phyloP scores from a whole-genome alignment of 495 filamentous ascomycete species.

The Xylaria cubensis region DNA sequence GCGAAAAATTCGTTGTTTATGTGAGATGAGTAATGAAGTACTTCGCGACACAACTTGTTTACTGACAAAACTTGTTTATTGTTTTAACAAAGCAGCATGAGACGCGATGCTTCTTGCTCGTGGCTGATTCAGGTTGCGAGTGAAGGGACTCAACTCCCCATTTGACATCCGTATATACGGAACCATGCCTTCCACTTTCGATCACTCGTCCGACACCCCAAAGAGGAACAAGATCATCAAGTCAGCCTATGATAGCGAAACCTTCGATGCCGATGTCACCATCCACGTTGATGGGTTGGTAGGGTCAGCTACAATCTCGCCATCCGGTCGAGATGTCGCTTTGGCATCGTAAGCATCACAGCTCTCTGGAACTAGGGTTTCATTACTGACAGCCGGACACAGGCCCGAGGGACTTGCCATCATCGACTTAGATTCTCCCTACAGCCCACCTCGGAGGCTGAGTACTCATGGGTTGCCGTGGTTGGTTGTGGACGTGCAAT shows the following conservation, averaged over 20 bases:
- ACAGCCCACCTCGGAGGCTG: constrained; percentile 85
- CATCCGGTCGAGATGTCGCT: constrained; percentile 89
- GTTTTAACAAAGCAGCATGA: constrained; percentile 18
- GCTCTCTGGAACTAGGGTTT: neutral
- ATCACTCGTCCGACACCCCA: constrained; percentile 46
- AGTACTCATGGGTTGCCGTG: constrained; percentile 84
- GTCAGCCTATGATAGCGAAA: constrained; percentile 84
- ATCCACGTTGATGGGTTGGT: constrained; percentile 77
- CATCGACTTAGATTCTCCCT: constrained; percentile 91
- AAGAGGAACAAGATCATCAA: constrained; percentile 58
- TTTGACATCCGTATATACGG: neutral
- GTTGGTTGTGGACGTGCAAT: constrained; percentile 98
- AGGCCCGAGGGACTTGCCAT: constrained; percentile 86
- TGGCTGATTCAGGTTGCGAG: constrained; percentile 5
- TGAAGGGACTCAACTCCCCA: constrained; percentile 15
- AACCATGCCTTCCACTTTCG: constrained; percentile 52
- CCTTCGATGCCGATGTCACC: constrained; percentile 82
- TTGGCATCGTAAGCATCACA: constrained; percentile 75
- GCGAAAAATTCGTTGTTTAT: neutral
- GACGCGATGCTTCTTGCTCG: constrained; percentile 17
- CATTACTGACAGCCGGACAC: constrained; percentile 25
- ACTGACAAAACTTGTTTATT: neutral
- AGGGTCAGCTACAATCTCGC: constrained; percentile 78
- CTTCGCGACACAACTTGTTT: neutral
- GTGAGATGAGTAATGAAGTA: constrained; percentile 7